Evolutionary conservation across 2,329 filamentous ascomycete genomes (phyloP).

Genomic region (Aspergillus brasiliensis): DNA sequence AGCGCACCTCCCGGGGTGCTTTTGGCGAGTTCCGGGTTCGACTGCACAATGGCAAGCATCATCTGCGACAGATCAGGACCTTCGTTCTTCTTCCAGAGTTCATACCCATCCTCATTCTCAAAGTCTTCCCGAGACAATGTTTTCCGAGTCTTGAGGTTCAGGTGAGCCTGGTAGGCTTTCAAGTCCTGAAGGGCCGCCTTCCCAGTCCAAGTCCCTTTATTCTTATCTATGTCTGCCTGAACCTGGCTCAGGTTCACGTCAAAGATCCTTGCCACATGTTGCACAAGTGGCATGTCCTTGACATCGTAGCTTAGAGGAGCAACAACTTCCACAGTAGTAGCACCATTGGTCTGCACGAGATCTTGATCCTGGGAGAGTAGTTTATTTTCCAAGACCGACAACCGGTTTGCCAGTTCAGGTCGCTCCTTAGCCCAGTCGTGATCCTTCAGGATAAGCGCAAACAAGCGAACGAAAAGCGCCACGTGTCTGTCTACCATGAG

Average conservation of each 20-base stretch:
- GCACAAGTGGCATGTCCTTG: constrained; percentile 94
- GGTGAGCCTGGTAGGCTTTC: constrained; percentile 87
- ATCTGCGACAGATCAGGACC: constrained; percentile 84
- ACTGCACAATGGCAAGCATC: constrained; percentile 87
- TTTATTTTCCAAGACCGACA: constrained; percentile 87
- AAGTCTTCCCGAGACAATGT: constrained; percentile 85
- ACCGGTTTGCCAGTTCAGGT: constrained; percentile 76
- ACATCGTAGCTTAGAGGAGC: constrained; percentile 87
- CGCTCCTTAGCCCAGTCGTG: constrained; percentile 83
- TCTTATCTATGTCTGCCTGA: constrained; percentile 82
- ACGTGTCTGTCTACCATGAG: constrained; percentile 90
- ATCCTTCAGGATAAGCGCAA: constrained; percentile 76
- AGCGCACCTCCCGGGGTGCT: constrained; percentile 64
- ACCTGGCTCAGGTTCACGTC: constrained; percentile 75
- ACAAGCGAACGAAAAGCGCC: constrained; percentile 86
- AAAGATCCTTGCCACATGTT: constrained; percentile 84
- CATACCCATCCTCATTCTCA: constrained; percentile 82
- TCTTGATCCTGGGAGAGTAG: constrained; percentile 93
- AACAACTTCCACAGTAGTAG: constrained; percentile 74
- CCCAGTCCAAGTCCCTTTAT: constrained; percentile 83
- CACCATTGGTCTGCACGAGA: constrained; percentile 65
- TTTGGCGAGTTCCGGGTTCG: constrained; percentile 82
- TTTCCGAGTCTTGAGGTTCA: constrained; percentile 75
- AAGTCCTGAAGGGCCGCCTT: constrained; percentile 87
- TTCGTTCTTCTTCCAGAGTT: constrained; percentile 90